These are phyloP conservation scores for Lupinus albus DNA, from an alignment of 306 rosid genomes.

Conservation along the genomic window DNA sequence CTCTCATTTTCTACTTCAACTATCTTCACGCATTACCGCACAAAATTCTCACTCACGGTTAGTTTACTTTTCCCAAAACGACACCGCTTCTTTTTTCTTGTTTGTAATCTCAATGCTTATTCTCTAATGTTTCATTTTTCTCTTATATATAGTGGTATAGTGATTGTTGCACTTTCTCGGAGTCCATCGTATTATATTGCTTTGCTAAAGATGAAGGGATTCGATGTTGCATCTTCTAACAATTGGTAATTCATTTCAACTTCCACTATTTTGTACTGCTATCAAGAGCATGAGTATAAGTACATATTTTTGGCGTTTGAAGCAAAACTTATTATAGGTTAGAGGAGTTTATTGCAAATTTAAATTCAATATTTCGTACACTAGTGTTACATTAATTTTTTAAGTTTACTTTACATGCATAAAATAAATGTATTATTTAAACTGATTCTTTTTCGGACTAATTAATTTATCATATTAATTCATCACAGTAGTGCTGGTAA, in stretches of 20 bases:
- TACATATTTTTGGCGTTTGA: too few species aligned
- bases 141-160: slow-evolving; percentile 62
- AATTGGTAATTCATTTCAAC: slow-evolving; percentile 52
- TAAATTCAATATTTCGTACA: too few species aligned
- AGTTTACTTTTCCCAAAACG: slow-evolving; percentile 34
- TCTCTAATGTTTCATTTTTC: not conserved
- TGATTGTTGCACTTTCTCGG: slow-evolving; percentile 69
- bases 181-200: slow-evolving; percentile 68
- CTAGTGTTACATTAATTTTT: too few species aligned
- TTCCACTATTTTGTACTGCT: not conserved
- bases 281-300: too few species aligned
- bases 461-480: too few species aligned
- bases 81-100: not conserved
- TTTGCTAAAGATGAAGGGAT: slow-evolving; percentile 57
- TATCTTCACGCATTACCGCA: slow-evolving; percentile 59
- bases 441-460: too few species aligned
- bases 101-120: slow-evolving; percentile 24
- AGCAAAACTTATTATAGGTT: too few species aligned
- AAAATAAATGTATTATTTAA: too few species aligned
- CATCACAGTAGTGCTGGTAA: too few species aligned
- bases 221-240: slow-evolving; percentile 54
- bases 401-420: too few species aligned
- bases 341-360: too few species aligned
- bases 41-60: slow-evolving; percentile 77
- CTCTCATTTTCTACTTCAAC: slow-evolving; percentile 64